Percentiles rank a stretch among this genome's conserved stretches.
Conservation (phyloP, 768 basidiomycete genomes). For the Symmetrospora coprosmae region DNA sequence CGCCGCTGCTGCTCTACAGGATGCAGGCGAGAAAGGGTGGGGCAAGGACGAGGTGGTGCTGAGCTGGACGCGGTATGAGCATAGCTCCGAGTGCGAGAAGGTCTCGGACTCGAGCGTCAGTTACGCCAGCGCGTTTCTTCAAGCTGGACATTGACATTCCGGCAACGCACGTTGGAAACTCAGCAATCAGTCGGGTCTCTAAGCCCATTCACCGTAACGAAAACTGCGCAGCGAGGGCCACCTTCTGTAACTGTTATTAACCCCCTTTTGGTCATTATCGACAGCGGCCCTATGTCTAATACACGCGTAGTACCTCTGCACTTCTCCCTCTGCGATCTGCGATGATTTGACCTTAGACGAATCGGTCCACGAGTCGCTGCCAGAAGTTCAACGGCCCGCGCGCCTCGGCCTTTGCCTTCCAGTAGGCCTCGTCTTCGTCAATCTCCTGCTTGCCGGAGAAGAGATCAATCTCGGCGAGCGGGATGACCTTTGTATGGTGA, state of each 20-base stretch:
- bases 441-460: conserved; percentile 24
- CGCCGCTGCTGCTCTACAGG: conserved; percentile 49
- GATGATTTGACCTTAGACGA: too few species aligned
- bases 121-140: conserved; percentile 70
- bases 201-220: too few species aligned
- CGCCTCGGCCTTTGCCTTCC: conserved; percentile 9
- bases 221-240: too few species aligned
- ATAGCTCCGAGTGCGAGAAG: conserved; percentile 61
- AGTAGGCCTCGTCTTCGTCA: conserved; percentile 24
- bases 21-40: conserved; percentile 35
- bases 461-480: conserved; percentile 28
- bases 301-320: too few species aligned
- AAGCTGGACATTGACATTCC: too few species aligned
- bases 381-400: neutral
- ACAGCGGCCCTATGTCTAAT: too few species aligned
- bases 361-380: neutral
- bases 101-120: conserved; percentile 78
- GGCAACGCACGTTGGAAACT: too few species aligned
- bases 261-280: too few species aligned
- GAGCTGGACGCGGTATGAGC: conserved; percentile 83
- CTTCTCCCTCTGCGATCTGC: too few species aligned
- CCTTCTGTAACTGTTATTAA: too few species aligned
- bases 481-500: conserved; percentile 27
- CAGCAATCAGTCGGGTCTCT: too few species aligned
- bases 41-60: conserved; percentile 40